A percentile compares a stretch with the other conserved stretches of the same genome.
Evolutionary conservation across 345 rosid species (phyloP).

Genomic region (Zanthoxylum bungeanum): DNA sequence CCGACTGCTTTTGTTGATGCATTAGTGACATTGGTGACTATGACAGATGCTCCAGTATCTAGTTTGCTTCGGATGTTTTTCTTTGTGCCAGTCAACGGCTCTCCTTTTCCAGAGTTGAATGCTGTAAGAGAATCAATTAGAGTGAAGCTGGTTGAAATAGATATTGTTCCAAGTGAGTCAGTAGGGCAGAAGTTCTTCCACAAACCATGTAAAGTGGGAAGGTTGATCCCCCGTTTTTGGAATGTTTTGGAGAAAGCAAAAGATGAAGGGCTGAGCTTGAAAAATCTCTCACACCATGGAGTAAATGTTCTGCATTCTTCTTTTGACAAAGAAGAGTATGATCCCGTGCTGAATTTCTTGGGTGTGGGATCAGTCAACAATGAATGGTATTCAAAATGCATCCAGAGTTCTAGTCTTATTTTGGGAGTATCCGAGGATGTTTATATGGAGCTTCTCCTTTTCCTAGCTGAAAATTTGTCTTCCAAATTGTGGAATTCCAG

Average conservation of each 20-base stretch:
- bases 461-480: constrained; percentile 53
- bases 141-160: constrained; percentile 30
- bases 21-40: constrained; percentile 49
- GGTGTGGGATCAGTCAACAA: constrained; percentile 36
- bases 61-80: constrained; percentile 45
- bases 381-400: constrained; percentile 63
- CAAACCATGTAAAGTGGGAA: constrained; percentile 51
- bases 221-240: constrained; percentile 62
- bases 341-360: constrained; percentile 45
- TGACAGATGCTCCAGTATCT: constrained; percentile 45
- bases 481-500: constrained; percentile 28
- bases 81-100: constrained; percentile 53
- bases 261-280: constrained; percentile 41
- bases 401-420: constrained; percentile 50
- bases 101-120: constrained; percentile 36
- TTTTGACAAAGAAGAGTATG: constrained; percentile 36
- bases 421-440: constrained; percentile 42
- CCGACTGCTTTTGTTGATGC: constrained; percentile 59
- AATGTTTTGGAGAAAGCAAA: constrained; percentile 48
- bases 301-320: constrained; percentile 38
- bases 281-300: constrained; percentile 66
- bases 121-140: constrained; percentile 41
- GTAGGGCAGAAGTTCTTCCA: constrained; percentile 54
- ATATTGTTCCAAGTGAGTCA: constrained; percentile 59
- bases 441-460: constrained; percentile 47